phyloP scores from a whole-genome alignment of 139 green algal species.

The Haematococcus sp. region DNA sequence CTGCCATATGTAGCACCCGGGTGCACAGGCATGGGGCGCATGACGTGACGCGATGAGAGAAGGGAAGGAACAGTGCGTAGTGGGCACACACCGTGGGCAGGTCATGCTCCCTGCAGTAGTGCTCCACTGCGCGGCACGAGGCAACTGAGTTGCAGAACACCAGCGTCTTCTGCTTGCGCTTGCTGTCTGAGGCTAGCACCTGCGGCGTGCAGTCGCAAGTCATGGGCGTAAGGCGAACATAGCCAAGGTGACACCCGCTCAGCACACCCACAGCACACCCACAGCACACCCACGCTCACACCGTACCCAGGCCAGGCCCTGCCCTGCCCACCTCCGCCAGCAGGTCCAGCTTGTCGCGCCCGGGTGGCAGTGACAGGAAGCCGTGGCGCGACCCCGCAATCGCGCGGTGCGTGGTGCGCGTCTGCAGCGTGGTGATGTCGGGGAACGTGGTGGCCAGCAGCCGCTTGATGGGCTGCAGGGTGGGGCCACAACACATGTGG shows the following conservation, averaged over 20 bases:
- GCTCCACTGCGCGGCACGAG: conserved; percentile 85
- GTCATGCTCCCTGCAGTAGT: conserved; percentile 70
- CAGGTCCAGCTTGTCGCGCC: conserved; percentile 77
- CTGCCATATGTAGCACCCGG: too few species aligned
- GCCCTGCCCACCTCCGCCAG: conserved; percentile 57
- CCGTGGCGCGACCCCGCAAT: conserved; percentile 70
- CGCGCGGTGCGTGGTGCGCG: conserved; percentile 70
- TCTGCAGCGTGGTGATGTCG: conserved; percentile 64
- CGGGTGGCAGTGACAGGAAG: conserved; percentile 73
- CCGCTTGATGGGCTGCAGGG: conserved; percentile 41
- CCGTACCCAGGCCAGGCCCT: not conserved
- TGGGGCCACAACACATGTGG: not conserved
- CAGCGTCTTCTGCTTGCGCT: conserved; percentile 46
- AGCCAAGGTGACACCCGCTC: too few species aligned
- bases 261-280: too few species aligned
- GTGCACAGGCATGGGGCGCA: too few species aligned
- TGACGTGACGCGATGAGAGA: too few species aligned
- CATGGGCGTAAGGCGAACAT: too few species aligned
- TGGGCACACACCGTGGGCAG: conserved; percentile 77
- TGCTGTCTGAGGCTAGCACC: conserved; percentile 47
- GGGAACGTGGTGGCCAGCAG: conserved; percentile 76
- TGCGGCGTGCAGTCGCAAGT: conserved; percentile 18
- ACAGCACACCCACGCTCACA: too few species aligned
- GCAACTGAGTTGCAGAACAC: conserved; percentile 96
- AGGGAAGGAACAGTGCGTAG: too few species aligned